Evolutionary conservation across 73 alveolate genomes (phyloP), one percentile per base, ranked within the genome.

Genomic region (Paramecium bursaria): DNA sequence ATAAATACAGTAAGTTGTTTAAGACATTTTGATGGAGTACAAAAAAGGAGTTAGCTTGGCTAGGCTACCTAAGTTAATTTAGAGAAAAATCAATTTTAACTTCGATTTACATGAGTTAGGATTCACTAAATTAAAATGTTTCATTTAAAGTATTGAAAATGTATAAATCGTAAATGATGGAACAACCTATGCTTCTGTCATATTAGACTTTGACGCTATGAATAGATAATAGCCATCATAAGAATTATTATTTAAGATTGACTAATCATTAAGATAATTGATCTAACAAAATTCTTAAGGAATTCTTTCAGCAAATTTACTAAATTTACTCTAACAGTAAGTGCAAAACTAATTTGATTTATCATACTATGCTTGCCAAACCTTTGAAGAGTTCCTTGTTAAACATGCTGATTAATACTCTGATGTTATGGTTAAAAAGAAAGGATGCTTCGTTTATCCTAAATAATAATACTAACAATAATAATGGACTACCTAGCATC

Each of bases 91-190:
- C 7, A 49, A 52, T 39, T 79, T 79, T 53, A 52, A 80, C 6
- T 79, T 79, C 35, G 89, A 79, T 55, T 53, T 79, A 7, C 89
- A 79, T 79, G 89, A 79, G 54, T 46, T 79, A 5, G 89, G 89
- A 22, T 79, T 79, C 21, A 61, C 89, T 19, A 79, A 79, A 46
- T 55, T 79, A 35, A 79, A 79, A 55, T 79, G 73, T 22, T 27
- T 79, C 6, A 53, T 79, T 14, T 51, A 79, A 79, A 57, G 85
- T 14, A 79, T 79, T 54, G 82, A 61, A 9, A 73, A 57, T 0
- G 77, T 79, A 10, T 39, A 46, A 39, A 79, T 79, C 2, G 50
- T 53, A 54, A 79, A 79, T 42, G 89, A 79, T 79, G 89, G 89
- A 25, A 79, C 89, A 9, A 79, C 89, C 11, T 52, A 79, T 53